A percentile compares a stretch with the other conserved stretches of the same genome.
phyloP scores from a whole-genome alignment of 768 basidiomycete species.

The Hemileccinum rubropunctum region DNA sequence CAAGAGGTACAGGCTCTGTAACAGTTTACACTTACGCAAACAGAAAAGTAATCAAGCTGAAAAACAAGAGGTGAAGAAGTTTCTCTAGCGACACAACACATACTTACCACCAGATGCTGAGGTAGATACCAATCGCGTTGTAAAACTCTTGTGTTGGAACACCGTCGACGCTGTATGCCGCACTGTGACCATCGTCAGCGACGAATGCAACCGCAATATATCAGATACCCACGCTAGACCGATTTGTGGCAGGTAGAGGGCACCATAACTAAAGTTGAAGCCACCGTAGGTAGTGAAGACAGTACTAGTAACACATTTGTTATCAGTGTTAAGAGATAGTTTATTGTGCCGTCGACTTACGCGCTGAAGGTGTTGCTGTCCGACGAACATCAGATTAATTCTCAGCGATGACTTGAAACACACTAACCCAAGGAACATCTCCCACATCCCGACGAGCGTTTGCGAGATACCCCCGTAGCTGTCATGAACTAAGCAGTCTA shows the following conservation, averaged over 20 bases:
- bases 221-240: constrained; percentile 23
- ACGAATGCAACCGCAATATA: neutral
- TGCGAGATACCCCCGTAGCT: constrained; percentile 32
- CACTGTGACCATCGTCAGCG: constrained; percentile 10
- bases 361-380: constrained; percentile 27
- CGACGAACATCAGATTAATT: constrained; percentile 5
- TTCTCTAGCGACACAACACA: neutral
- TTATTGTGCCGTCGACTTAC: constrained; percentile 6
- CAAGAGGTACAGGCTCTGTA: too few relatives aligned
- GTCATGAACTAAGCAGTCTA: neutral
- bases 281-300: constrained; percentile 30
- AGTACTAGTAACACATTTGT: constrained; percentile 7
- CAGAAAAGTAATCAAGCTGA: constrained; percentile 24
- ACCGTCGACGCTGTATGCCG: constrained; percentile 25
- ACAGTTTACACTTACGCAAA: constrained; percentile 17
- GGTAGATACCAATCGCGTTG: constrained; percentile 26
- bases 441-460: constrained; percentile 31
- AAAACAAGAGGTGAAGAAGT: neutral
- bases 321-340: too few relatives aligned
- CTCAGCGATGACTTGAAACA: neutral
- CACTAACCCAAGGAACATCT: constrained; percentile 29
- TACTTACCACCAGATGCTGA: constrained; percentile 25
- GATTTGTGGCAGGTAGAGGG: constrained; percentile 24
- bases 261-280: constrained; percentile 29
- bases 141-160: constrained; percentile 24